Evolutionary conservation across 2,329 filamentous ascomycete species (phyloP).

Genomic region (Pseudogymnoascus pannorum): DNA sequence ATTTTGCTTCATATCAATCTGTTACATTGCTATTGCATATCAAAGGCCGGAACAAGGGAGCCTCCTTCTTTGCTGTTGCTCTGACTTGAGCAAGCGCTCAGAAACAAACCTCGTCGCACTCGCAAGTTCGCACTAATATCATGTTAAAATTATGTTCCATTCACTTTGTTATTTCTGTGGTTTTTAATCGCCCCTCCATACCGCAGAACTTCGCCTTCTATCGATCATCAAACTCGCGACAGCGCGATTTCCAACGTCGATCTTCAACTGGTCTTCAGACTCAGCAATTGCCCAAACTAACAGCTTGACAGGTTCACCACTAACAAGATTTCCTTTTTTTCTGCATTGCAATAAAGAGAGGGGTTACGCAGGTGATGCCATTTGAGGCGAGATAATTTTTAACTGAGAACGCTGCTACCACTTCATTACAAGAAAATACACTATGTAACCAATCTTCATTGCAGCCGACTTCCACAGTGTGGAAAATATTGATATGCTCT

Average conservation of each 20-base stretch:
- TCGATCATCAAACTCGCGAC: neutral
- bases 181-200: neutral
- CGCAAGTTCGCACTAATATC: neutral
- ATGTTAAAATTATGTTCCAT: neutral
- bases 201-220: neutral
- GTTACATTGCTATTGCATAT: neutral
- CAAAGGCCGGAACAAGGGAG: neutral
- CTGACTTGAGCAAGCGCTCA: neutral
- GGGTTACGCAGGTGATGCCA: neutral
- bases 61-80: neutral
- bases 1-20: neutral
- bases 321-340: neutral
- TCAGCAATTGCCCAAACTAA: neutral
- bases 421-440: slow-evolving; percentile 7
- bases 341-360: neutral
- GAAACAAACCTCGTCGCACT: neutral
- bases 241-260: neutral
- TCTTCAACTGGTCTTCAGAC: neutral
- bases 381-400: neutral
- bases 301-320: neutral
- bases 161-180: neutral
- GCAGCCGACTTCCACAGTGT: neutral
- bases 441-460: neutral
- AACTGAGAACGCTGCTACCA: neutral
- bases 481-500: neutral